Conservation (phyloP, 129 eudicot genomes). For the Glebionis coronaria region DNA sequence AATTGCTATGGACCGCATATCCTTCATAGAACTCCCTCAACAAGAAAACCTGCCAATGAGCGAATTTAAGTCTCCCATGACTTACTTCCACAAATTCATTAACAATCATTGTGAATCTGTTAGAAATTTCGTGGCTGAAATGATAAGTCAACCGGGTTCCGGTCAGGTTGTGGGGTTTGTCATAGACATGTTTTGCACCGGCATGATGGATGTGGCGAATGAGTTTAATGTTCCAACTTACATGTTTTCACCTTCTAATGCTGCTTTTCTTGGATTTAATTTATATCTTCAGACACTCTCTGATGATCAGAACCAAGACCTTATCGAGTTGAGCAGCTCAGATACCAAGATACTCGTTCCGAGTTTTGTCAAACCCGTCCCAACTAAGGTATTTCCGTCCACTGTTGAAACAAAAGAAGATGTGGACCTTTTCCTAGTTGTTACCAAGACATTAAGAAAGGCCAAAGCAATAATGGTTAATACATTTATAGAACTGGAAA, state of each 20-base stretch:
- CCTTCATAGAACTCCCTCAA: conserved; percentile 15
- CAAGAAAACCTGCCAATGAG: not conserved
- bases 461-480: conserved; percentile 9
- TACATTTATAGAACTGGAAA: conserved; percentile 16
- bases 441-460: not conserved
- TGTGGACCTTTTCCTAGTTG: not conserved
- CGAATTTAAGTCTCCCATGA: not conserved
- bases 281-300: conserved; percentile 8
- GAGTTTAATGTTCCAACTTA: conserved; percentile 20
- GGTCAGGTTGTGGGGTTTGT: conserved; percentile 5
- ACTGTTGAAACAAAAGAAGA: conserved; percentile 1
- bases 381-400: conserved; percentile 19
- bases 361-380: conserved; percentile 10
- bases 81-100: not conserved
- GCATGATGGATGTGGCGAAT: conserved; percentile 25
- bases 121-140: not conserved
- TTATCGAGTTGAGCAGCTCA: conserved; percentile 6
- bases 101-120: conserved; percentile 7
- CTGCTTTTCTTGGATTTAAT: conserved; percentile 11
- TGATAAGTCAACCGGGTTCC: not conserved
- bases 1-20: not conserved
- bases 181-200: conserved; percentile 8
- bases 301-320: not conserved
- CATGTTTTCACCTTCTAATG: conserved; percentile 15
- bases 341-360: conserved; percentile 1